Percentiles rank a stretch among this genome's conserved stretches.
Conservation (phyloP, 1,284 basidiomycete genomes). For the Dichomitus squalens region DNA sequence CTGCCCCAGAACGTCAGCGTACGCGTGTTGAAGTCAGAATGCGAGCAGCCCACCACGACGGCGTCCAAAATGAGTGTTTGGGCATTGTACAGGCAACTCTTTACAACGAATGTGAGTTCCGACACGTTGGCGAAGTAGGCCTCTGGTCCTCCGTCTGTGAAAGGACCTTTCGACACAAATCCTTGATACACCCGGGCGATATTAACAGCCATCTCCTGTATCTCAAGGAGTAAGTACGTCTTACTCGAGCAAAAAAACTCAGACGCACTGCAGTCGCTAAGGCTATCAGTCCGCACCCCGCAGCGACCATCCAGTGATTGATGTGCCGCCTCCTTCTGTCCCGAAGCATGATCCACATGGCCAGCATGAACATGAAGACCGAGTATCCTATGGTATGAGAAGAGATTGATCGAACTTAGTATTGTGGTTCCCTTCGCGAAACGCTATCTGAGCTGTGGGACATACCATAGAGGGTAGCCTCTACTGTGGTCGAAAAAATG, state of each 20-base stretch:
- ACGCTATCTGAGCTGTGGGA: neutral
- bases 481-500: constrained; percentile 29
- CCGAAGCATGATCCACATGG: constrained; percentile 31
- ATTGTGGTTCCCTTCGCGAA: neutral
- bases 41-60: neutral
- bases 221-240: neutral
- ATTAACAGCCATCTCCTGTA: constrained; percentile 30
- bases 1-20: too few relatives aligned
- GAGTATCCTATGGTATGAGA: constrained; percentile 26
- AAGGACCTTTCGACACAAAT: neutral
- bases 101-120: constrained; percentile 19
- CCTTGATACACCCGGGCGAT: constrained; percentile 7
- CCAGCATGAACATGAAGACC: constrained; percentile 32
- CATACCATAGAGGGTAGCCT: constrained; percentile 33
- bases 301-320: constrained; percentile 23
- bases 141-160: constrained; percentile 5
- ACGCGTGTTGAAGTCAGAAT: too few relatives aligned
- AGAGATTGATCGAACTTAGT: neutral
- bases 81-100: neutral
- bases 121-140: constrained; percentile 31
- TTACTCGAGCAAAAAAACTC: neutral
- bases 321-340: constrained; percentile 19
- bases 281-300: constrained; percentile 23
- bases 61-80: neutral
- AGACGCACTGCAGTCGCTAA: constrained; percentile 29